Percentiles rank a stretch among this genome's conserved stretches.
Evolutionary conservation across 108 stramenopile species (phyloP).

Genomic region (Cyclotella baltica): DNA sequence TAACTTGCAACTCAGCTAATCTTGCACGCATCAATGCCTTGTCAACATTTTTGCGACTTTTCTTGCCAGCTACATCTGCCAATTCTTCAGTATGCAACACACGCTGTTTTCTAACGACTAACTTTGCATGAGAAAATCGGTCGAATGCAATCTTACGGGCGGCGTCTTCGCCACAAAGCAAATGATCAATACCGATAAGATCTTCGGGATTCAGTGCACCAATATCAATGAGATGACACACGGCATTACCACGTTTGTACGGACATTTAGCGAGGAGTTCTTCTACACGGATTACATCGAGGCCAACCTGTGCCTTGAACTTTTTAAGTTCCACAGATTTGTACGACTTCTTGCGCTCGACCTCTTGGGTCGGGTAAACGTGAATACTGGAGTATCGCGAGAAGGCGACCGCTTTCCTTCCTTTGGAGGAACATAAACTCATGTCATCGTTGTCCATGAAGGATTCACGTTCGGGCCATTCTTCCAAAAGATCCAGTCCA

Average conservation of each 20-base stretch:
- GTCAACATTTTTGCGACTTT: not conserved
- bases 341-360: not conserved
- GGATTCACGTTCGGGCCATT: not conserved
- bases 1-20: not conserved
- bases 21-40: not conserved
- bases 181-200: not conserved
- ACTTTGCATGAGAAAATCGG: not conserved
- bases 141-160: not conserved
- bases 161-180: not conserved
- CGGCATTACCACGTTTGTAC: not conserved
- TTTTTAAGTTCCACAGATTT: not conserved
- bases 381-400: not conserved
- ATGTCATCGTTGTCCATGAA: not conserved
- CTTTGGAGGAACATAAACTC: not conserved
- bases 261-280: not conserved
- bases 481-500: not conserved
- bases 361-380: not conserved
- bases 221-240: not conserved
- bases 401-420: not conserved
- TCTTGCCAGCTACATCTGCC: not conserved
- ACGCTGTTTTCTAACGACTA: not conserved
- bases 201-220: not conserved
- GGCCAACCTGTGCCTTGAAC: not conserved
- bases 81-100: not conserved
- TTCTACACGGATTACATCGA: not conserved